Base-by-base conservation (phyloP, 768 basidiomycete species). In the Daedalea quercina region DNA sequence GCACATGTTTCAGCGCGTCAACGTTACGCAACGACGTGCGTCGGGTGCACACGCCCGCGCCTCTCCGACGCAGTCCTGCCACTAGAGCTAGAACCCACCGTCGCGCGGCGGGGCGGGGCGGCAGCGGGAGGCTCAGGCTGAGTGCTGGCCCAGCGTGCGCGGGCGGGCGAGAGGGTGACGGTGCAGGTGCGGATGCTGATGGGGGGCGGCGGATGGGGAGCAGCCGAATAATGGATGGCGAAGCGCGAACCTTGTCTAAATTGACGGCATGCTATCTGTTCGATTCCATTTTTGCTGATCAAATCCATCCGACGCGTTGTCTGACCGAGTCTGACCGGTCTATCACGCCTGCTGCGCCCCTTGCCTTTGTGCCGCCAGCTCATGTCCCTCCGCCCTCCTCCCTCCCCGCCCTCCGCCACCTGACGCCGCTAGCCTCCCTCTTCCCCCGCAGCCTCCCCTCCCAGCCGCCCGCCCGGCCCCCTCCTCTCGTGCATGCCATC, bases 401-500 rank as follows among this genome's bases (percentile, higher is more conserved):
- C 51, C 35, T 26, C n/a, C n/a, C n/a, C 54, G 33, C 47, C 43
- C 42, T 44, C 44, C 22, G 42, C 52, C 44, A 37, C 23, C 44
- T 19, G 9, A 44, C 34, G 33, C 31, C 44, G 28, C 28, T 11
- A 4, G 8, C 37, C 3, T 40, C 37, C 15, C 37, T 19, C 8
- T 8, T 40, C 47, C 44, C 51, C n/a, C n/a, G n/a, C n/a, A n/a
- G n/a, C n/a, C n/a, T 34, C 35, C 19, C 50, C 33, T 28, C 4
- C n/a, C n/a, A n/a, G n/a, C n/a, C n/a, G 45, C 49, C 2, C 47
- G 25, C 47, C 13, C 8, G 8, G 13, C 46, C 23, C 12, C 17
- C 19, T 35, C 13, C 22, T 48, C 45, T 25, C 54, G 50, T 52
- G 28, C 28, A 77, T 77, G 76, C 73, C 76, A 57, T 63, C 68